Percentiles rank a stretch among this genome's conserved stretches.
phyloP scores from a whole-genome alignment of 208 protist species.

The Leishmania martiniquensis region DNA sequence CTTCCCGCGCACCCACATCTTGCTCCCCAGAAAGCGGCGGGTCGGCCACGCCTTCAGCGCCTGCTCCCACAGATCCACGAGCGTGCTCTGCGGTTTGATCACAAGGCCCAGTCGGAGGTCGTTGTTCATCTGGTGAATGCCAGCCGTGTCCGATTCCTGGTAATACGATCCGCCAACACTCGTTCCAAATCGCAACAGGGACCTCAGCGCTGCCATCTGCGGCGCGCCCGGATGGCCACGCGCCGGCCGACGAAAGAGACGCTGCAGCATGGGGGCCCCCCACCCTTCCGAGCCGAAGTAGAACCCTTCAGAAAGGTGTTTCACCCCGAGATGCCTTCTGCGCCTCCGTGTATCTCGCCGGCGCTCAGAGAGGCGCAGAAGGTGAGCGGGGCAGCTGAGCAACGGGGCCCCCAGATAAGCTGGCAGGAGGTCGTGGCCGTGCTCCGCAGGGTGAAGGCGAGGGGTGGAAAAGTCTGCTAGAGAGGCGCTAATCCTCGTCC shows the following conservation, averaged over 20 bases:
- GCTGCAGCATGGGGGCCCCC: constrained; percentile 13
- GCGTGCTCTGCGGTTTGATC: constrained; percentile 89
- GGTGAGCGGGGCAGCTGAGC: background rate
- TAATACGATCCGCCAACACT: constrained; percentile 84
- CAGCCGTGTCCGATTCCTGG: constrained; percentile 73
- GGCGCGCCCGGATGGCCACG: constrained; percentile 4
- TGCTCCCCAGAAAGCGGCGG: constrained; percentile 85
- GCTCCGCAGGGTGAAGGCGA: background rate
- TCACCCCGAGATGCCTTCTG: background rate
- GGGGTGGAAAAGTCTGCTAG: background rate
- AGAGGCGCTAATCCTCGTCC: background rate
- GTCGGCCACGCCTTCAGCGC: constrained; percentile 78
- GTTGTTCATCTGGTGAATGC: constrained; percentile 64
- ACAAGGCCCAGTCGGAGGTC: constrained; percentile 78
- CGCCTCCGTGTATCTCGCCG: background rate
- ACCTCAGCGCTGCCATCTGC: constrained; percentile 12
- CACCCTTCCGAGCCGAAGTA: background rate
- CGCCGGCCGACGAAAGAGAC: constrained; percentile 8
- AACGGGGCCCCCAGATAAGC: background rate
- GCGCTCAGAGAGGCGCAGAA: background rate
- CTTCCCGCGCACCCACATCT: constrained; percentile 90
- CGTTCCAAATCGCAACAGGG: constrained; percentile 51
- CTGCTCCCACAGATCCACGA: constrained; percentile 89
- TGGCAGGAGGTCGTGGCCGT: background rate
- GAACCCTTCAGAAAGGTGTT: background rate